These are phyloP conservation scores for Allantophomopsis cytisporea DNA, from an alignment of 2,329 filamentous ascomycete species.

Conservation along the genomic window DNA sequence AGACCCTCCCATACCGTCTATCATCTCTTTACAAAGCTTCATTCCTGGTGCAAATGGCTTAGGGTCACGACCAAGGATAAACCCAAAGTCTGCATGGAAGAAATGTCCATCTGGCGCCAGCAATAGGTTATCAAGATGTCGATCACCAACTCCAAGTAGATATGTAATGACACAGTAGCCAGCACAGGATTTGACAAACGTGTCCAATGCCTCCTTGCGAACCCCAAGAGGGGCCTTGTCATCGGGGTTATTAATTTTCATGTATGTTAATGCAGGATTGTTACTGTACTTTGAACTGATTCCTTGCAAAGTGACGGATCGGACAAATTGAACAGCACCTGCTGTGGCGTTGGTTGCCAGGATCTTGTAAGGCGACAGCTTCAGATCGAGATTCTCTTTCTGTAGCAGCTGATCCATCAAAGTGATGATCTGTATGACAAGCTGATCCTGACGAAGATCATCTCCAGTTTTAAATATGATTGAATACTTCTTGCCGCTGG, in stretches of 20 bases:
- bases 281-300: conserved; percentile 72
- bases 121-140: conserved; percentile 89
- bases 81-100: conserved; percentile 97
- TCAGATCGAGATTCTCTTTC: conserved; percentile 93
- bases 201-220: conserved; percentile 85
- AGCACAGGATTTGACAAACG: conserved; percentile 88
- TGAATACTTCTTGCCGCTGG: conserved; percentile 64
- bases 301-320: conserved; percentile 69
- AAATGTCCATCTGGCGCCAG: conserved; percentile 85
- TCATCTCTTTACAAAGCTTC: conserved; percentile 97
- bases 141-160: conserved; percentile 87
- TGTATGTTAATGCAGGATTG: conserved; percentile 65
- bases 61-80: conserved; percentile 90
- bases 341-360: conserved; percentile 82
- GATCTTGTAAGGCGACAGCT: conserved; percentile 91
- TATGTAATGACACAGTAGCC: conserved; percentile 99
- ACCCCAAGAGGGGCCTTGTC: conserved; percentile 69
- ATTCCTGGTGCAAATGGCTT: conserved; percentile 96
- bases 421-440: conserved; percentile 95
- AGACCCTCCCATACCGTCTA: conserved; percentile 91
- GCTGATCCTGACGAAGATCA: conserved; percentile 88
- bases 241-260: conserved; percentile 83
- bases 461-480: conserved; percentile 97
- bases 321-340: conserved; percentile 87
- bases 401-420: conserved; percentile 93